These are phyloP conservation scores for Calonectria hawksworthii DNA, from an alignment of 2,329 filamentous ascomycete genomes.

Conservation along the genomic window DNA sequence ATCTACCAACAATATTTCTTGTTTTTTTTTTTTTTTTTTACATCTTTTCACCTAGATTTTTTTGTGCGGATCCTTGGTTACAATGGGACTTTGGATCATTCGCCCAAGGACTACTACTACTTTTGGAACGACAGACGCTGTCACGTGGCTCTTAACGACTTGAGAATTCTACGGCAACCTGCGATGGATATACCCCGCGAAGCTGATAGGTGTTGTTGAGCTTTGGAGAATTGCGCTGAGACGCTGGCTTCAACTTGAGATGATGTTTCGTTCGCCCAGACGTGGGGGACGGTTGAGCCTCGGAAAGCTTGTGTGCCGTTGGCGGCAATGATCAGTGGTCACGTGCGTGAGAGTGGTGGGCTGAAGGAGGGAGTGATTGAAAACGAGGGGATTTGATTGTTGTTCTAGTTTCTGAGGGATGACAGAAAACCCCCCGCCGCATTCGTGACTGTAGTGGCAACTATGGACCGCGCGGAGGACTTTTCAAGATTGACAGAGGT, in stretches of 20 bases:
- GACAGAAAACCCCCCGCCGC: constrained; percentile 10
- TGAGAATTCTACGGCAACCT: constrained; percentile 54
- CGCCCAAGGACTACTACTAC: constrained; percentile 50
- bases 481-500: constrained; percentile 40
- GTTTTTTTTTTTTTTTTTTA: constrained; percentile 37
- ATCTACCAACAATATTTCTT: constrained; percentile 44
- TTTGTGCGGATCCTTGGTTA: constrained; percentile 49
- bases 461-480: constrained; percentile 30
- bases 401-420: constrained; percentile 41
- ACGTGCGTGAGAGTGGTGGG: constrained; percentile 52
- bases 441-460: background rate
- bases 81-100: constrained; percentile 51
- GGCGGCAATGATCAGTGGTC: constrained; percentile 46
- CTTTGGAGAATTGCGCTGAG: constrained; percentile 47
- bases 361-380: constrained; percentile 49
- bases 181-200: constrained; percentile 60
- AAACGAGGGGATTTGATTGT: constrained; percentile 44
- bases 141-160: constrained; percentile 55
- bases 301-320: constrained; percentile 43
- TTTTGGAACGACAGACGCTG: constrained; percentile 53
- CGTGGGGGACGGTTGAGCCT: constrained; percentile 42
- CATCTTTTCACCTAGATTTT: constrained; percentile 48
- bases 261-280: constrained; percentile 30
- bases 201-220: constrained; percentile 55
- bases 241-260: constrained; percentile 43